Percentiles rank a stretch among this genome's conserved stretches.
phyloP scores from a whole-genome alignment of 306 rosid genomes.

The Acacia acuminata region DNA sequence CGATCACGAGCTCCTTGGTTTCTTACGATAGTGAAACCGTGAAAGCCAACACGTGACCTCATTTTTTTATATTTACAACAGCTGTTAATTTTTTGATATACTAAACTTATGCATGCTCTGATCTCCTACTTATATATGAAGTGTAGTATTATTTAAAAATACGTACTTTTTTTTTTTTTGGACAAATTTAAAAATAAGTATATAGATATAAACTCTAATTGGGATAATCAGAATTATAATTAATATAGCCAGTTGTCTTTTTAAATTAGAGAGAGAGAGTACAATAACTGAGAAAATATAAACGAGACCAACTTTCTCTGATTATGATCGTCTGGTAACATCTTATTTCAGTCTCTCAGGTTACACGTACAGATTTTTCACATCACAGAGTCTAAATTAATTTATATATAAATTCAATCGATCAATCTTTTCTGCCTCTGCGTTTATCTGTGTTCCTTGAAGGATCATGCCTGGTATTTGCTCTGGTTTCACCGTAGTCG shows the following conservation, averaged over 20 bases:
- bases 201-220: background rate
- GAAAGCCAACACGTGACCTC: background rate
- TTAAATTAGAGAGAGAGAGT: background rate
- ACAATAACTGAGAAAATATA: background rate
- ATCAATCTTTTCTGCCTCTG: constrained; percentile 17
- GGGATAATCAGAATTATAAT: background rate
- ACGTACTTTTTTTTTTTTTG: too few species aligned
- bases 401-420: background rate
- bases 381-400: background rate
- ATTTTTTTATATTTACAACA: background rate
- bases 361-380: background rate
- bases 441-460: background rate
- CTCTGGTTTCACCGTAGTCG: constrained; percentile 53
- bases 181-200: too few species aligned
- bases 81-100: too few species aligned
- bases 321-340: background rate
- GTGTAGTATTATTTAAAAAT: too few species aligned
- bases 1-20: background rate
- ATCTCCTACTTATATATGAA: too few species aligned
- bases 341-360: background rate
- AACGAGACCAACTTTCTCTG: background rate
- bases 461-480: constrained; percentile 63
- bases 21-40: background rate
- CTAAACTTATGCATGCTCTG: too few species aligned
- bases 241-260: background rate